Base-by-base conservation (phyloP, 306 rosid genomes). In the Carpinus fangiana region DNA sequence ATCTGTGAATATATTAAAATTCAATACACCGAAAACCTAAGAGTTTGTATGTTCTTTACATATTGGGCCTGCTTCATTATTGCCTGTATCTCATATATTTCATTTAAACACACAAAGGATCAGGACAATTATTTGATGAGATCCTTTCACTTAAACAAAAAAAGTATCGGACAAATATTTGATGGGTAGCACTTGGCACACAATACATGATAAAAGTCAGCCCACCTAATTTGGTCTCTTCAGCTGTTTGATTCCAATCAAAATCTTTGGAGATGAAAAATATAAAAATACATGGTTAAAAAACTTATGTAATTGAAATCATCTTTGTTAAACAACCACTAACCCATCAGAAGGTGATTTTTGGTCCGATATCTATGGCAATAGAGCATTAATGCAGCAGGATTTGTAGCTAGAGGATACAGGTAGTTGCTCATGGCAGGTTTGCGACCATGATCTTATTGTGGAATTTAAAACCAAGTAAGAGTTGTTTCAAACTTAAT, bases 1-100 rank as follows among this genome's bases (percentile, higher is more conserved):
- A 90, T 79, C 97, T 92, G 92, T 79, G 77, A 80, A 85, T 76
- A 79, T 75, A 83, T 73, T 78, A 76, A 82, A 73, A 88, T 83
- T 84, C 77, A 85, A 78, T 79, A 74, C 79, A 85, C 83, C 52
- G 62, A 77, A 82, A 51, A 83, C 75, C 87, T 82, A 78, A 83
- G 83, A 85, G 66, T 75, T 66, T 61, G 55, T 51, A 78, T 56
- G 75, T 56, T 61, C 38, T 50, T 61, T 70, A 70, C 74, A 53
- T 72, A 56, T 66, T 34, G 54, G 2, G 64, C 73, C 54, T 66
- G 62, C 74, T 38, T 67, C 73, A 31, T 67, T 72, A 55, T 46
- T 64, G 55, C 54, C 64, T 54, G 28, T 1, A 3, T 70, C 64
- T 38, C 62, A n/a, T 10, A 66, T 66, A 18, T 66, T 38, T 41